These are phyloP conservation scores for Rhizopus arrhizus DNA, from an alignment of 371 early-diverging fungal species.

Conservation along the genomic window DNA sequence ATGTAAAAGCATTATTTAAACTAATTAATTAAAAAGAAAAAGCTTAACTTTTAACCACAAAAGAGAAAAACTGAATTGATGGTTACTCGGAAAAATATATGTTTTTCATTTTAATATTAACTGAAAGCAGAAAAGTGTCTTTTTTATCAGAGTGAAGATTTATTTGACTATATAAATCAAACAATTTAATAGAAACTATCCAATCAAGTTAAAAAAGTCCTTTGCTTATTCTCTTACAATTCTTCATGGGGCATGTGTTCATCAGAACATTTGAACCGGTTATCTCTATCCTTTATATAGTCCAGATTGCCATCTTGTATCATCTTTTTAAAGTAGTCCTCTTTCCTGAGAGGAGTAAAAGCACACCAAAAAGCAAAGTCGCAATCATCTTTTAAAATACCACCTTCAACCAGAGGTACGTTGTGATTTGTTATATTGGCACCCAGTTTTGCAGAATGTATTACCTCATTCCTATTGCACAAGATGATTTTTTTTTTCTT, in stretches of 20 bases:
- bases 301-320: conserved; percentile 11
- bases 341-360: conserved; percentile 23
- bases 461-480: conserved; percentile 28
- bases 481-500: neutral
- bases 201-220: neutral
- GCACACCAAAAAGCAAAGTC: conserved; percentile 43
- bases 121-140: no score
- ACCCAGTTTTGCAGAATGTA: conserved; percentile 34
- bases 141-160: no score
- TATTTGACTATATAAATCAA: no score
- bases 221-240: neutral
- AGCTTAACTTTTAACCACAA: no score
- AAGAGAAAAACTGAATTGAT: no score
- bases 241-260: neutral
- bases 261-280: neutral
- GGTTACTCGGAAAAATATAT: no score
- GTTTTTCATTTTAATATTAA: no score
- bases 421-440: conserved; percentile 23
- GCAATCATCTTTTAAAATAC: conserved; percentile 37
- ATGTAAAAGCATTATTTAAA: no score
- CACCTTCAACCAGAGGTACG: conserved; percentile 32
- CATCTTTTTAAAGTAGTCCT: conserved; percentile 29
- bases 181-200: no score
- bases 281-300: conserved; percentile 17
- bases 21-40: no score